Conservation (phyloP, 495 filamentous ascomycete species). For the Aspergillus sclerotioniger region DNA sequence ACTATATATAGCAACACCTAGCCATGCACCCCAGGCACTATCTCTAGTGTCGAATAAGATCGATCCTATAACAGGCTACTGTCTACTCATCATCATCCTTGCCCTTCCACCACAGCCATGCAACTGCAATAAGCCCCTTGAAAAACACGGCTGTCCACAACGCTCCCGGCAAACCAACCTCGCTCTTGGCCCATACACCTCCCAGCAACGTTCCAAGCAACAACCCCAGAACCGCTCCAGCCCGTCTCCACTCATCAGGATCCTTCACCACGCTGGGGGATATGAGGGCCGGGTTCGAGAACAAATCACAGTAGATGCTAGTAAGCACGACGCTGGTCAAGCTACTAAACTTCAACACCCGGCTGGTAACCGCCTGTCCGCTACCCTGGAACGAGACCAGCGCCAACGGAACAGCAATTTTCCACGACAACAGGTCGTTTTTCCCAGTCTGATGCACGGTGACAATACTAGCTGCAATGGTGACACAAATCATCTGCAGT, state of each 20-base stretch:
- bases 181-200: slow-evolving; percentile 59
- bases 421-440: slow-evolving; percentile 28
- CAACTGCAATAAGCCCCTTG: slow-evolving; percentile 48
- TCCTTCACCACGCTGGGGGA: slow-evolving; percentile 40
- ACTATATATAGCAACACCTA: too few species aligned
- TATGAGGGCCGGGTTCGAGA: slow-evolving; percentile 55
- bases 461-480: slow-evolving; percentile 47
- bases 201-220: slow-evolving; percentile 61
- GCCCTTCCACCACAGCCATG: slow-evolving; percentile 45
- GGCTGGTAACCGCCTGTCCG: slow-evolving; percentile 64
- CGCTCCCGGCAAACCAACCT: slow-evolving; percentile 51
- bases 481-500: slow-evolving; percentile 58
- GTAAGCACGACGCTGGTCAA: slow-evolving; percentile 74
- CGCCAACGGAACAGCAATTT: slow-evolving; percentile 52
- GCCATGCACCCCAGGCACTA: too few species aligned
- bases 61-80: not conserved
- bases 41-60: too few species aligned
- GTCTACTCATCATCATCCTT: not conserved
- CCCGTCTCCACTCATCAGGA: slow-evolving; percentile 61
- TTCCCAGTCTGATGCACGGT: not conserved
- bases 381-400: slow-evolving; percentile 70
- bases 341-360: slow-evolving; percentile 63
- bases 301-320: slow-evolving; percentile 66
- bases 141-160: slow-evolving; percentile 60
- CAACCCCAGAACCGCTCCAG: slow-evolving; percentile 54